Evolutionary conservation across 805 yeast species (phyloP), one percentile per base, ranked within the genome.

Genomic region (Saccharomycopsis babjevae): DNA sequence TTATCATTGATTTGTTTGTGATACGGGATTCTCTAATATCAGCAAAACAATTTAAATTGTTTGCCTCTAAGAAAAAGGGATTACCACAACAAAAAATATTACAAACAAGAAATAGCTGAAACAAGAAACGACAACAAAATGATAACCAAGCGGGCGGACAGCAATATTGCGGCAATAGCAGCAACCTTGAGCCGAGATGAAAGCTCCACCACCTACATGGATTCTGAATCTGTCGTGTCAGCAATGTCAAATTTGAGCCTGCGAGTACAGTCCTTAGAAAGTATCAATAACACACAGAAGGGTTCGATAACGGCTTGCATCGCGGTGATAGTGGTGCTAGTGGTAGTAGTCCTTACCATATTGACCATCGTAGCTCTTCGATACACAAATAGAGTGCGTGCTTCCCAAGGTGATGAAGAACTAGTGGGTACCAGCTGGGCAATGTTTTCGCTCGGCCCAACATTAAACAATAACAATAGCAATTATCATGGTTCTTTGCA

Each of bases 401-500:
- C 55, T 6, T 22, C 58, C 7, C 46, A 50, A 13, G 62, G 64
- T 20, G 15, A 50, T 10, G 57, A 39, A 15, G 22, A 38, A 20
- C 3, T 62, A 16, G 30, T 56, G 16, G 56, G 58, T 16, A 56
- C 64, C 2, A 39, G 55, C 3, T 62, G 64, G 64, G 36, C 52
- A 30, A 62, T 62, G 64, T 52, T 57, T 39, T 28, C 46, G 13
- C 18, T 62, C 16, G 64, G 64, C 11, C 64, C 64, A 20, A 40
- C 36, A 32, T 52, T 54, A 43, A 54, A 58, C 32, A 46, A 18
- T 22, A 46, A 25, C 30, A 46, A 46, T 1, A 13, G 13, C 8
- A 46, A 46, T 13, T 22, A 46, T 6, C 25, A 46, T 13, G 52
- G 52, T 13, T 46, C 52, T 1, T 25, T 46, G 22, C 52, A 46